Conservation (phyloP, 352 stramenopile genomes). For the Globisporangium acanthophoron region DNA sequence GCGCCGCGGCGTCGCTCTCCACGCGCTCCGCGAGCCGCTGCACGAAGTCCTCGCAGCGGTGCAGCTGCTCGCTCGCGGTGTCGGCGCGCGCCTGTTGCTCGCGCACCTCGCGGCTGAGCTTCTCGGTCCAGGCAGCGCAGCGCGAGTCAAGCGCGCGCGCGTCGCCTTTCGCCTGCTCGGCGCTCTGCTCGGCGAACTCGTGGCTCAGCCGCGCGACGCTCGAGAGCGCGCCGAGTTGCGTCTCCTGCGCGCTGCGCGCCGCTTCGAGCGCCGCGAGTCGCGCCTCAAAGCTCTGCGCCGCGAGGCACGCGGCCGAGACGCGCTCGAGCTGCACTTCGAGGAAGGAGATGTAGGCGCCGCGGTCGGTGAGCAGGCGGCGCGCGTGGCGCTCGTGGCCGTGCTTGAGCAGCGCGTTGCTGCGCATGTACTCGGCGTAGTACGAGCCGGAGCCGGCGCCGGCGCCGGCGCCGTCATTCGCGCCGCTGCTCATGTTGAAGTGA, state of each 20-base stretch:
- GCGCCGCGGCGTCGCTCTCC: constrained; percentile 21
- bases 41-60: constrained; percentile 34
- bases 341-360: constrained; percentile 84
- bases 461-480: not conserved
- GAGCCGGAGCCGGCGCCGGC: constrained; percentile 32
- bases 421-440: constrained; percentile 85
- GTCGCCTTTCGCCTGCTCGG: constrained; percentile 30
- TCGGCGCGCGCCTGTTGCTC: constrained; percentile 28
- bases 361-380: constrained; percentile 80
- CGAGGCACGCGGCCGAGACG: constrained; percentile 76
- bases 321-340: constrained; percentile 85
- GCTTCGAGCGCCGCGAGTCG: constrained; percentile 50
- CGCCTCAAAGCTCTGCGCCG: constrained; percentile 61
- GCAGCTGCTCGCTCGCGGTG: constrained; percentile 34
- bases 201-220: constrained; percentile 70
- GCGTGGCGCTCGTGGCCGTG: constrained; percentile 39
- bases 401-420: constrained; percentile 63
- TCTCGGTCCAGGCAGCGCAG: constrained; percentile 62
- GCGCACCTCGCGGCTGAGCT: constrained; percentile 40
- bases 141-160: constrained; percentile 30
- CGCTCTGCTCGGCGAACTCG: constrained; percentile 58
- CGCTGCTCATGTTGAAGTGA: not conserved
- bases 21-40: constrained; percentile 26
- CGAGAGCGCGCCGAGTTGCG: constrained; percentile 59
- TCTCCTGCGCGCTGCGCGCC: constrained; percentile 31